These are phyloP conservation scores for Mycosphaerelloides madeirae DNA, from an alignment of 2,329 filamentous ascomycete genomes.

Conservation along the genomic window DNA sequence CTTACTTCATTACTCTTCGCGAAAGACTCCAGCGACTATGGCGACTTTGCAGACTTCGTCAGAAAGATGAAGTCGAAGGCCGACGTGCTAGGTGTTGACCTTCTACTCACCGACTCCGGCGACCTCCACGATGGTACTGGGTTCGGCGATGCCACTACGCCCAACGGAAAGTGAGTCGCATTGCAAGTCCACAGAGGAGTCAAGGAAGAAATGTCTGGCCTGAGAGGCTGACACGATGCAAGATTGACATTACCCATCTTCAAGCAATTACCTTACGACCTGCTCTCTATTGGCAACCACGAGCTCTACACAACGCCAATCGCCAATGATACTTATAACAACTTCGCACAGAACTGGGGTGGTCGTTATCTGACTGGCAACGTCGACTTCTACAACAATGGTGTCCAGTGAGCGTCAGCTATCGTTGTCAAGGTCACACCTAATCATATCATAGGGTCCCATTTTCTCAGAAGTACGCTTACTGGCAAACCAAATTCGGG, in stretches of 20 bases:
- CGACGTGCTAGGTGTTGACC: conserved; percentile 52
- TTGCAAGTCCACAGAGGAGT: too few relatives aligned
- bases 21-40: conserved; percentile 64
- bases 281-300: conserved; percentile 58
- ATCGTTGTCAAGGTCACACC: too few relatives aligned
- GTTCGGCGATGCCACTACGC: conserved; percentile 50
- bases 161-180: background rate
- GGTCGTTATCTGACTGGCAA: conserved; percentile 53
- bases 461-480: conserved; percentile 43
- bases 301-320: conserved; percentile 61
- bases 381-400: conserved; percentile 40
- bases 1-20: too few relatives aligned
- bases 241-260: conserved; percentile 51
- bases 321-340: conserved; percentile 57
- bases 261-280: conserved; percentile 43
- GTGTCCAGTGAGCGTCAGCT: too few relatives aligned
- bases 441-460: too few relatives aligned
- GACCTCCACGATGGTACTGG: conserved; percentile 65
- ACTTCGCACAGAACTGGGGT: conserved; percentile 56
- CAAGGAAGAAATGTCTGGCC: too few relatives aligned
- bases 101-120: conserved; percentile 58
- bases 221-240: conserved; percentile 16
- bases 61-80: conserved; percentile 58
- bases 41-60: conserved; percentile 59
- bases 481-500: conserved; percentile 47